Evolutionary conservation across 2,329 filamentous ascomycete species (phyloP).

Genomic region (Paecilomyces variotii): DNA sequence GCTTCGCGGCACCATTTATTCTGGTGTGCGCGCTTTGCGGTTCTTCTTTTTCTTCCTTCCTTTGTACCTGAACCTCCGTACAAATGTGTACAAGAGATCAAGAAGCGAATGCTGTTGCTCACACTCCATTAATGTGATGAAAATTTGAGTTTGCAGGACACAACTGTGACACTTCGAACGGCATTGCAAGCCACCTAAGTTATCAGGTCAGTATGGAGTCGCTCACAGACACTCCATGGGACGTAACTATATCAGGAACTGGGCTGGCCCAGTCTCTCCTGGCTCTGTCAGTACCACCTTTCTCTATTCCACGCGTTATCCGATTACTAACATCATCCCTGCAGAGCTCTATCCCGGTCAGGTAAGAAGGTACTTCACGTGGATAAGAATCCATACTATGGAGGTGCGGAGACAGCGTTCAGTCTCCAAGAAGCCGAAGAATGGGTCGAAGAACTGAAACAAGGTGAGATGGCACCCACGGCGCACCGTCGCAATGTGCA

Average conservation of each 20-base stretch:
- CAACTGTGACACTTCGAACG: neutral
- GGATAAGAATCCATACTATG: constrained; percentile 82
- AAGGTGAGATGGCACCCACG: constrained; percentile 22
- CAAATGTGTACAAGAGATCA: neutral
- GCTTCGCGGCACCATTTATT: constrained; percentile 8
- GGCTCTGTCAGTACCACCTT: constrained; percentile 53
- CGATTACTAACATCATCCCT: constrained; percentile 47
- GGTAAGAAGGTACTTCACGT: constrained; percentile 86
- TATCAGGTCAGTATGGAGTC: constrained; percentile 56
- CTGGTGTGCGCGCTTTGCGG: constrained; percentile 9
- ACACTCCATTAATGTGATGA: constrained; percentile 11
- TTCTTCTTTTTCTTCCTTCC: constrained; percentile 9
- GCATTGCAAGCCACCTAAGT: neutral
- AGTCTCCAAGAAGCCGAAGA: constrained; percentile 71
- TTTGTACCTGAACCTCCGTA: neutral
- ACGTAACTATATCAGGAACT: constrained; percentile 71
- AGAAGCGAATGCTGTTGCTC: neutral
- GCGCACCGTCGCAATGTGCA: neutral
- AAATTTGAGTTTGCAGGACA: constrained; percentile 8
- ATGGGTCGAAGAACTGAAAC: constrained; percentile 53
- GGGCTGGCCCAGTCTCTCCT: constrained; percentile 71
- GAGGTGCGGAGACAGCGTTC: constrained; percentile 75
- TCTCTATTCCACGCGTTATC: constrained; percentile 4
- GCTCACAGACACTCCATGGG: constrained; percentile 66
- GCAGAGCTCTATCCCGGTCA: constrained; percentile 84